Evolutionary conservation across 768 basidiomycete genomes (phyloP).

Genomic region (Hemileccinum rubropunctum): DNA sequence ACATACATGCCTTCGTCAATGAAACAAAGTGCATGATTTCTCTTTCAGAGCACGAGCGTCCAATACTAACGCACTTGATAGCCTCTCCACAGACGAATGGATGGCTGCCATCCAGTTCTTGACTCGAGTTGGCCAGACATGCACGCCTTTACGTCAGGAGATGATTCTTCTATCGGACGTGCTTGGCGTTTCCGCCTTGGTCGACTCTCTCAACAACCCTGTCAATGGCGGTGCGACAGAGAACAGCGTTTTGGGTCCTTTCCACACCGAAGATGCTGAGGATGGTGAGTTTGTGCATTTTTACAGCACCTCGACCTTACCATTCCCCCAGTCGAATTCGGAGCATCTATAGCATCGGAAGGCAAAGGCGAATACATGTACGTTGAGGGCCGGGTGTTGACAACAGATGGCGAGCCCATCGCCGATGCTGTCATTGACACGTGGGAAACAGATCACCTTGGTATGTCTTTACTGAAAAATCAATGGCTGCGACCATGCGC

Average conservation of each 20-base stretch:
- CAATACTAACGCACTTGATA: slow-evolving; percentile 12
- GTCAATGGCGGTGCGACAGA: slow-evolving; percentile 63
- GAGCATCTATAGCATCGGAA: slow-evolving; percentile 81
- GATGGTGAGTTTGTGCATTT: slow-evolving; percentile 45
- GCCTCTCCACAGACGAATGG: slow-evolving; percentile 84
- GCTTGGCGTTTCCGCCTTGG: slow-evolving; percentile 73
- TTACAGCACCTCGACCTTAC: not conserved
- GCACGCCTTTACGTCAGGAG: slow-evolving; percentile 68
- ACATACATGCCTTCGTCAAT: slow-evolving; percentile 71
- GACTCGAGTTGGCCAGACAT: slow-evolving; percentile 71
- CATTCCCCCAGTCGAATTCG: slow-evolving; percentile 48
- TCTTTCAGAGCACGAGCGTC: not conserved
- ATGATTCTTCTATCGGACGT: slow-evolving; percentile 86
- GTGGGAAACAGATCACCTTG: slow-evolving; percentile 76
- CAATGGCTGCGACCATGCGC: slow-evolving; percentile 17
- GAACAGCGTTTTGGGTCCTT: slow-evolving; percentile 78
- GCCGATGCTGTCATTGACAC: slow-evolving; percentile 69
- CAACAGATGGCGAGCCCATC: slow-evolving; percentile 62
- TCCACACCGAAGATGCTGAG: slow-evolving; percentile 74
- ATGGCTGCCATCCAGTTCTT: slow-evolving; percentile 76
- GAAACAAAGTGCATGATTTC: slow-evolving; percentile 54
- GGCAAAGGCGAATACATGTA: slow-evolving; percentile 85
- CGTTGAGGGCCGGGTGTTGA: slow-evolving; percentile 66
- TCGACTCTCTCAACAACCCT: slow-evolving; percentile 73
- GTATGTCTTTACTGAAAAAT: slow-evolving; percentile 36